These are phyloP conservation scores for Colletotrichum australisinense DNA, from an alignment of 2,329 filamentous ascomycete genomes.

Conservation along the genomic window DNA sequence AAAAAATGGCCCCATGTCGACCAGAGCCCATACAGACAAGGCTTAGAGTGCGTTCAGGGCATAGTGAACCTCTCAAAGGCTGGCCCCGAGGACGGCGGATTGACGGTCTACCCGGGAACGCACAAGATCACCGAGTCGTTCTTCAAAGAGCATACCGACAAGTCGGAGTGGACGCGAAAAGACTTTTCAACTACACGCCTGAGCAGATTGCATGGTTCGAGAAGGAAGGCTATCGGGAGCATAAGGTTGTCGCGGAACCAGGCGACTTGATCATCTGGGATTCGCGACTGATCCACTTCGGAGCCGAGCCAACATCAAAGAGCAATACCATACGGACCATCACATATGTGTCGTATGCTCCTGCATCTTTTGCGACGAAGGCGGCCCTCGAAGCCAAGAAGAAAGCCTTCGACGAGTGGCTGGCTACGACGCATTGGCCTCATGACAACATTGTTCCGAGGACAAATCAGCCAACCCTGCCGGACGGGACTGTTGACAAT, in stretches of 20 bases:
- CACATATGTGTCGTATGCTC: constrained; percentile 50
- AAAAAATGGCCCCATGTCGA: constrained; percentile 45
- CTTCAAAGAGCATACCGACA: constrained; percentile 13
- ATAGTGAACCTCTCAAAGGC: constrained; percentile 40
- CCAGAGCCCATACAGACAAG: constrained; percentile 41
- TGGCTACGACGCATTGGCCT: constrained; percentile 46
- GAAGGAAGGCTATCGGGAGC: constrained; percentile 43
- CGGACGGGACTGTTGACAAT: constrained; percentile 37
- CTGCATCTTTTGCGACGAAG: constrained; percentile 45
- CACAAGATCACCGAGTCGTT: constrained; percentile 17
- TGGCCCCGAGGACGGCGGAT: constrained; percentile 36
- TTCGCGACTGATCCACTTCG: constrained; percentile 48
- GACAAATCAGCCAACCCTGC: constrained; percentile 34
- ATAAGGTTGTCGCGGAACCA: constrained; percentile 47
- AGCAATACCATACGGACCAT: constrained; percentile 47
- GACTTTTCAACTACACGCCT: not conserved
- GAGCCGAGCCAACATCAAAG: constrained; percentile 34
- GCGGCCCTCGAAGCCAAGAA: constrained; percentile 38
- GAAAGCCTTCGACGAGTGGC: constrained; percentile 39
- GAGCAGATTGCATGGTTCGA: constrained; percentile 42
- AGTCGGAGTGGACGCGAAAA: not conserved
- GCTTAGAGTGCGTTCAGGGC: constrained; percentile 44
- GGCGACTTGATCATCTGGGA: constrained; percentile 51
- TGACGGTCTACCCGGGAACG: constrained; percentile 30
- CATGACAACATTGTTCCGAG: constrained; percentile 50